Percentiles rank a stretch among this genome's conserved stretches.
Conservation (phyloP, 2,329 filamentous ascomycete genomes). For the Colletotrichum cuscutae region DNA sequence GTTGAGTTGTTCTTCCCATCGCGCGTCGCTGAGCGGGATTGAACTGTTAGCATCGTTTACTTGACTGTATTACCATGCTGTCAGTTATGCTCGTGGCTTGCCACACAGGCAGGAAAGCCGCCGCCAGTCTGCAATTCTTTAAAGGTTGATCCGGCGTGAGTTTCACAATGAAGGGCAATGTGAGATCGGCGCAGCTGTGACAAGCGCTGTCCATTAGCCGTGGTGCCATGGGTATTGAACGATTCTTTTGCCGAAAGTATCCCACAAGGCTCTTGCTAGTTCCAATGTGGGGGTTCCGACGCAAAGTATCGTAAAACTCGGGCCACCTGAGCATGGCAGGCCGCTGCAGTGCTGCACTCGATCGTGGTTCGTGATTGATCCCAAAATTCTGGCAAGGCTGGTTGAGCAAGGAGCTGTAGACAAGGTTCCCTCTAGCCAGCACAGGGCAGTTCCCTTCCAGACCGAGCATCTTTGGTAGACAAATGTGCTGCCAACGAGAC, state of each 20-base stretch:
- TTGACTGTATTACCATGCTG: conserved; percentile 11
- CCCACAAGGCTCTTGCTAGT: conserved; percentile 17
- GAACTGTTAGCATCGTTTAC: conserved; percentile 3
- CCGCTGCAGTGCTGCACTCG: not conserved
- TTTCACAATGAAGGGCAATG: conserved; percentile 14
- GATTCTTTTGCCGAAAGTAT: conserved; percentile 4
- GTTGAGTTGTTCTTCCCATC: not conserved
- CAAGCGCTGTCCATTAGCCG: conserved; percentile 7
- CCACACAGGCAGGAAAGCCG: not conserved
- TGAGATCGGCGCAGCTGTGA: conserved; percentile 25
- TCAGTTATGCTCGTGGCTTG: not conserved
- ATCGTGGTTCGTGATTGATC: not conserved
- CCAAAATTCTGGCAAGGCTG: not conserved
- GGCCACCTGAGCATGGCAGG: conserved; percentile 2
- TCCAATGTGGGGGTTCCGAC: conserved; percentile 21
- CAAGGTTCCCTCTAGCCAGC: not conserved
- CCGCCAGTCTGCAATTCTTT: not conserved
- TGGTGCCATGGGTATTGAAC: not conserved
- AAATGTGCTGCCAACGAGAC: not conserved
- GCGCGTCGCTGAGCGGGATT: conserved; percentile 7
- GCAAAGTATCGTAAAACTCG: not conserved
- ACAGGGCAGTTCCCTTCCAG: not conserved
- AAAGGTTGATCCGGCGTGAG: conserved; percentile 2
- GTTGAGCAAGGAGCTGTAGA: not conserved
- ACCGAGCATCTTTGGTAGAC: not conserved